These are phyloP conservation scores for Orbilia javanica DNA, from an alignment of 2,329 filamentous ascomycete species.

Conservation along the genomic window DNA sequence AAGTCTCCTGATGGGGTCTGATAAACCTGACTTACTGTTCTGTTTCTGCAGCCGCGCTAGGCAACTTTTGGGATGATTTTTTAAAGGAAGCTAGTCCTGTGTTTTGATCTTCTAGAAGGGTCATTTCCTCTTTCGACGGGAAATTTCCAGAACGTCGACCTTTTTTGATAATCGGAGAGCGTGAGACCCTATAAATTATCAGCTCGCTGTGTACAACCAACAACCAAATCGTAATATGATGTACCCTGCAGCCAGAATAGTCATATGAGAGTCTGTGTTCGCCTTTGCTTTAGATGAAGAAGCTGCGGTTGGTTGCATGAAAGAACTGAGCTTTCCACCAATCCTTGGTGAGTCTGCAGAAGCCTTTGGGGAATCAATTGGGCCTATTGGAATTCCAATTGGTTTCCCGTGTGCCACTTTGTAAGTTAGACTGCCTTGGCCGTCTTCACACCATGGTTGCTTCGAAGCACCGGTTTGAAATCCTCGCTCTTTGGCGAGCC, in stretches of 20 bases:
- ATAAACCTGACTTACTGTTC: too few relatives aligned
- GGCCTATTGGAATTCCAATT: neutral
- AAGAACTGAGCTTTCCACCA: neutral
- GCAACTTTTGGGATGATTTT: too few relatives aligned
- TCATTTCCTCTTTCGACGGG: too few relatives aligned
- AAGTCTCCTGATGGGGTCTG: too few relatives aligned
- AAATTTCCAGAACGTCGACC: neutral
- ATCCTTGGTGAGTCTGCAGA: too few relatives aligned
- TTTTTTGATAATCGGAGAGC: neutral
- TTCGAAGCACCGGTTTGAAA: too few relatives aligned
- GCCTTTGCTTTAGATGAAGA: neutral
- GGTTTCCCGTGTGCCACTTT: neutral
- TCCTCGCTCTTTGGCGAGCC: too few relatives aligned
- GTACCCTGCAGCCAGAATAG: neutral
- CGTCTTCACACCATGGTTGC: neutral
- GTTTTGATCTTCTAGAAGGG: too few relatives aligned
- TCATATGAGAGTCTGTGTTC: neutral
- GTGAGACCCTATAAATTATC: neutral
- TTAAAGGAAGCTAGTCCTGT: too few relatives aligned
- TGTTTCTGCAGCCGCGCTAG: too few relatives aligned
- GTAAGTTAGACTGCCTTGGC: neutral
- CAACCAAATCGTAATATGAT: neutral
- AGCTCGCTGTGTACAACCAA: neutral
- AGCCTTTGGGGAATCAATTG: neutral
- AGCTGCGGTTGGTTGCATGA: constrained; percentile 1